Evolutionary conservation across 192 early-diverging fungal genomes (phyloP).

Genomic region (Coemansia furcata): DNA sequence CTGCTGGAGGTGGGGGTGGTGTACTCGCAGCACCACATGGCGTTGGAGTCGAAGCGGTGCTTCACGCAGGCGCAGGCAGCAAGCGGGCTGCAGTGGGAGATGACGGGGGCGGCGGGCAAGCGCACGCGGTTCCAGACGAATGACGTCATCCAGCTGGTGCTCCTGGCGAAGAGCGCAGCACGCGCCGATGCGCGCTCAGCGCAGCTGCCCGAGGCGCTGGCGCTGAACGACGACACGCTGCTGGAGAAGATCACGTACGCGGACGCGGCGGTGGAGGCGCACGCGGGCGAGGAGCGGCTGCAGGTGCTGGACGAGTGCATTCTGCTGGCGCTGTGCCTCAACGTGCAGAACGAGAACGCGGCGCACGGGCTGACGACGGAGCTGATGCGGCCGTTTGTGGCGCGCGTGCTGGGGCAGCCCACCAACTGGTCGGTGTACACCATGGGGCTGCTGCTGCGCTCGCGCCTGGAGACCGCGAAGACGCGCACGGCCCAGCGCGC

Average conservation of each 20-base stretch:
- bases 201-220: constrained; percentile 69
- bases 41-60: constrained; percentile 60
- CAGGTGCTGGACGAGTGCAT: constrained; percentile 84
- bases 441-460: constrained; percentile 87
- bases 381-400: constrained; percentile 94
- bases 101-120: constrained; percentile 87
- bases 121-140: constrained; percentile 91
- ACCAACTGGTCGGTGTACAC: constrained; percentile 99
- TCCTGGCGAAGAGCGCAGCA: constrained; percentile 77
- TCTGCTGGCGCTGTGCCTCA: constrained; percentile 83
- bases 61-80: constrained; percentile 74
- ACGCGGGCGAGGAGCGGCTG: constrained; percentile 65
- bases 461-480: constrained; percentile 83
- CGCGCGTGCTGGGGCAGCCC: constrained; percentile 84
- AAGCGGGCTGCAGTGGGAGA: constrained; percentile 77
- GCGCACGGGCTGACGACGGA: constrained; percentile 90
- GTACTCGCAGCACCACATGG: constrained; percentile 73
- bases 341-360: constrained; percentile 95
- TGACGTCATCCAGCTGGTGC: constrained; percentile 86
- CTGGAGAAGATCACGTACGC: constrained; percentile 78
- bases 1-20: constrained; percentile 79
- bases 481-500: constrained; percentile 88
- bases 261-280: constrained; percentile 39
- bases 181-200: constrained; percentile 28
- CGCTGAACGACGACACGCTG: constrained; percentile 88